Base-by-base conservation (phyloP, 768 basidiomycete genomes). In the Termitomyces bulborhizus region DNA sequence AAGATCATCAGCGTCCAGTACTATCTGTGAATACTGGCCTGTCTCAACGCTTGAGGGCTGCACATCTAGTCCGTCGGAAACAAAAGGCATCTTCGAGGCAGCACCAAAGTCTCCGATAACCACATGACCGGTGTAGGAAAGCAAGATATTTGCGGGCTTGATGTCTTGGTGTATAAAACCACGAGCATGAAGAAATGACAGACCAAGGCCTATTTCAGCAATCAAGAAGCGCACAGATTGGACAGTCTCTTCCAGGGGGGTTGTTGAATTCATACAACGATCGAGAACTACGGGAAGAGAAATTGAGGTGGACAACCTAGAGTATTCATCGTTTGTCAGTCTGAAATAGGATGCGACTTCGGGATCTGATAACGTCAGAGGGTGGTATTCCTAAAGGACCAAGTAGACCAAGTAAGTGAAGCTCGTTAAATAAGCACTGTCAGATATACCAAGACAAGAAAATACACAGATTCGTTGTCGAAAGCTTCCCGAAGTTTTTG, bases 81-180 rank as follows among this genome's bases (percentile, higher is more conserved):
- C 27, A 29, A 49, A 50, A 40, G 63, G 68, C 46, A 70, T 61
- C 32, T 62, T 56, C 4, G 61, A 65, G 5, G 85, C 81, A 37
- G 83, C 79, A 15, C 83, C 82, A 66, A 86, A 84, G 61, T 86
- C 82, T 6, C 81, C 79, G 26, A 88, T 84, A 59, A 85, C 76
- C 16, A 68, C 68, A 46, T 76, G 75, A 16, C 78, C 78, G 42
- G 76, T 68, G 12, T 67, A 66, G 15, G 77, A 76, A 57, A 82
- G 72, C 53, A 86, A 73, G 26, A 88, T 72, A 65, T 86, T 88
- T 51, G 76, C 74, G 2, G 85, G 85, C 60, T 85, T 86, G 68
- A 88, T 80, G 62, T 86, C 84, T 40, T 83, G 80, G 60, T 87
- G 85, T 39, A 86, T 80, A 63, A 86, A 81, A 26, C 85, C 84